A percentile compares a stretch with the other conserved stretches of the same genome.
phyloP scores from a whole-genome alignment of 2,329 filamentous ascomycete genomes.

The Colletotrichum gloeosporioides region DNA sequence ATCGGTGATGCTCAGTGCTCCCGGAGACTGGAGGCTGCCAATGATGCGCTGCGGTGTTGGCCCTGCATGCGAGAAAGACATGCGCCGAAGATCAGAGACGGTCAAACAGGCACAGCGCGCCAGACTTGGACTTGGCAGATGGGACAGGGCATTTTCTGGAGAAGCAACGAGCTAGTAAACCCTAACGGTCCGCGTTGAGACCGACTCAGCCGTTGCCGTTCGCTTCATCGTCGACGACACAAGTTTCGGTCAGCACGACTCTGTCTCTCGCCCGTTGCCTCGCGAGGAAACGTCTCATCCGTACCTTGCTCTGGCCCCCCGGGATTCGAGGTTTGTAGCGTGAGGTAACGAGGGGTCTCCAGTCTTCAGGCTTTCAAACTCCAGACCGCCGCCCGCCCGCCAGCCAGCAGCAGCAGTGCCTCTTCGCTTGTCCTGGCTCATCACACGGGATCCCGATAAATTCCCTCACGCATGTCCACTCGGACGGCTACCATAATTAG shows the following conservation, averaged over 20 bases:
- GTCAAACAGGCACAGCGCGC: background rate
- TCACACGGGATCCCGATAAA: constrained; percentile 11
- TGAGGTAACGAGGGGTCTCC: background rate
- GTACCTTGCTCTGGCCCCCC: background rate
- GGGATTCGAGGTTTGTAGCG: background rate
- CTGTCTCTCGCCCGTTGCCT: background rate
- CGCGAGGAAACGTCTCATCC: background rate
- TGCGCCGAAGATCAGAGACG: background rate
- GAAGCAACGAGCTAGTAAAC: background rate
- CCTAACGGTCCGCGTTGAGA: constrained; percentile 9
- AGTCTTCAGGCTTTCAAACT: background rate
- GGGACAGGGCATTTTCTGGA: background rate
- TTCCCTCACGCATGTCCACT: constrained; percentile 22
- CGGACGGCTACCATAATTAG: constrained; percentile 16
- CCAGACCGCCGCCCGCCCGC: constrained; percentile 9
- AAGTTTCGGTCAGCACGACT: background rate
- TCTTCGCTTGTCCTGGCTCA: background rate
- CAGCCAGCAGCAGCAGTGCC: background rate
- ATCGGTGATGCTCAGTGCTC: background rate
- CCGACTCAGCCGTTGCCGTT: background rate
- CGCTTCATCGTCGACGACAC: background rate
- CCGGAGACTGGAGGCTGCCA: background rate
- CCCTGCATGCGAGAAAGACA: background rate
- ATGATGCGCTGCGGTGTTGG: background rate
- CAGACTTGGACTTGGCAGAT: background rate